Base-by-base conservation (phyloP, 768 basidiomycete genomes). In the Aureoboletus auriporus region DNA sequence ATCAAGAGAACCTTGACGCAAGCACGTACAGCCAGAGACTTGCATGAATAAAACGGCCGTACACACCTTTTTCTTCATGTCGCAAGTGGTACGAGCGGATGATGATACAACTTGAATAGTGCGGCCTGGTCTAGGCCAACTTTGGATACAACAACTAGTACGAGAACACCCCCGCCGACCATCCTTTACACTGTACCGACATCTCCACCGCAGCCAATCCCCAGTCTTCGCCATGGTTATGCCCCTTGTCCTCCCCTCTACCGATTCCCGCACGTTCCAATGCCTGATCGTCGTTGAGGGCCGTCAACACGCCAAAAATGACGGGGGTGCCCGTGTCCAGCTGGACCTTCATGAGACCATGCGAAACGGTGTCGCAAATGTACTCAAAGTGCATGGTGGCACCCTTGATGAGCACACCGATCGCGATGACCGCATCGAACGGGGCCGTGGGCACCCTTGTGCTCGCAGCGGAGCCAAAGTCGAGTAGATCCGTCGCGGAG, bases 331-430 rank as follows among this genome's bases (percentile, higher is more conserved):
- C 93, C 1, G 89, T 84, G 68, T 98, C 95, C 58, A 97, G 74
- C 70, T 95, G 93, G 17, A 97, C 82, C 60, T 80, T 81, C 96
- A 98, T 99, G 55, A 99, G 75, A 38, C 85, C 93, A 59, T 97
- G 89, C 36, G 92, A 84, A 50, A 97, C 94, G 52, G 84, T 82
- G 60, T 97, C 93, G 68, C 81, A 89, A 68, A 98, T 99, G 77
- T 99, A 99, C 68, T 99, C 96, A 68, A 98, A 99, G 73, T 99
- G 96, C 93, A 96, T 96, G 14, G 96, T 98, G 1, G 83, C 76
- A 44, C 96, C 95, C 67, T 99, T 99, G 76, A 99, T 96, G 65
- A 99, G 84, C 33, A 95, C 93, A 12, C 96, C 96, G 62, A 98
- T 91, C 45, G 96, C 93, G 65, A 99, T 95, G 55, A 96, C 84